Conservation (phyloP, 2,329 filamentous ascomycete species). For the Aaosphaeria arxii region DNA sequence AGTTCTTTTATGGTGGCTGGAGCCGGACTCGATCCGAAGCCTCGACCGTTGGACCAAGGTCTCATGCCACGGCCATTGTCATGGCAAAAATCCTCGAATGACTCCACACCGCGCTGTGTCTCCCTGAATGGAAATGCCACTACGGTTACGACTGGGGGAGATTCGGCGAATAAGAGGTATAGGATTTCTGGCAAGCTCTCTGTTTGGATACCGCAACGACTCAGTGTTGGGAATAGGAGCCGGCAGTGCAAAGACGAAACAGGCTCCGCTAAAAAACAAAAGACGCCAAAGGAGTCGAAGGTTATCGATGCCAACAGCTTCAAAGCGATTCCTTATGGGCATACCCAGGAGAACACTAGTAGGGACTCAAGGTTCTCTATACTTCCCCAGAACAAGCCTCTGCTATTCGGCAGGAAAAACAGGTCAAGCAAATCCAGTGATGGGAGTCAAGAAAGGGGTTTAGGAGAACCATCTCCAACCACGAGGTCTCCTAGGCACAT, state of each 20-base stretch:
- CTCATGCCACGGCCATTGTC: constrained; percentile 14
- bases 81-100: constrained; percentile 14
- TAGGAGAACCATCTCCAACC: no score
- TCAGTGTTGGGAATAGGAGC: background rate
- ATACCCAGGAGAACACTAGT: no score
- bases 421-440: no score
- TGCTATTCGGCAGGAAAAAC: no score
- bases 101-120: constrained; percentile 1
- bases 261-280: no score
- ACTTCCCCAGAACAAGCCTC: no score
- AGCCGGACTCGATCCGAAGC: background rate
- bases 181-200: constrained; percentile 8
- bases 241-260: no score
- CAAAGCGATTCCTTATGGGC: background rate
- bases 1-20: background rate
- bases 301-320: constrained; percentile 1
- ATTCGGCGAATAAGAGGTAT: constrained; percentile 1
- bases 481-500: no score
- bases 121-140: constrained; percentile 1
- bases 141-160: background rate
- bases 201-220: constrained; percentile 14
- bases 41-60: constrained; percentile 5
- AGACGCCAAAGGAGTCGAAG: no score
- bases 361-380: background rate
- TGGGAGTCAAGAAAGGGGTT: no score